These are phyloP conservation scores for Urochloa ruziziensis DNA, from an alignment of 176 grass and related monocot genomes.

Conservation along the genomic window DNA sequence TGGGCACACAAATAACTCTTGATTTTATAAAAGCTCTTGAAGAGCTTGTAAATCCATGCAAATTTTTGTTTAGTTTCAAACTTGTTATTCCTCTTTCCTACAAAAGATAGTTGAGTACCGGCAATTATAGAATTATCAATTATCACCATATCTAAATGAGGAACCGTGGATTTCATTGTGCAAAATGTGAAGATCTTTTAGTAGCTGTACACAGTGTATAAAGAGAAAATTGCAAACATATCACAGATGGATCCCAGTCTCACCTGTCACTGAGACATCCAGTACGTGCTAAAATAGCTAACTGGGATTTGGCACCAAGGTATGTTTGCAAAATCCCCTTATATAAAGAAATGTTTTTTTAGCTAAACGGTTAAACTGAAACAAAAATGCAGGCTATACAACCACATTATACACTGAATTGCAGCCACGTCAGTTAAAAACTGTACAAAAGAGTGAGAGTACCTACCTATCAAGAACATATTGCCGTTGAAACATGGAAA, in stretches of 20 bases:
- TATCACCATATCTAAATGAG: neutral
- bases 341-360: neutral
- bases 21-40: neutral
- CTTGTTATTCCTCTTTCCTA: neutral
- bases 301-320: no score
- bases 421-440: neutral
- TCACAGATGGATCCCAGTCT: no score
- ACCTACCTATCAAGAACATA: constrained; percentile 87
- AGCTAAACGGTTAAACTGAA: neutral
- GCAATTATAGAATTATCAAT: neutral
- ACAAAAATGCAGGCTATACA: neutral
- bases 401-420: neutral
- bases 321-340: no score
- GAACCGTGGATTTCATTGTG: neutral
- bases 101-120: neutral
- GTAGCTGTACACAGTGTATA: neutral
- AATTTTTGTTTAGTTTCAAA: neutral
- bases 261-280: no score
- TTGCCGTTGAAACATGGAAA: constrained; percentile 76
- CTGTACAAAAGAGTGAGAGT: constrained; percentile 1
- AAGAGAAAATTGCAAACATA: no score
- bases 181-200: neutral
- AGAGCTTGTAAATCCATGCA: neutral
- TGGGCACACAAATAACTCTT: neutral
- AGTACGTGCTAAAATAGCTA: no score